Evolutionary conservation across 140 eudicot species (phyloP).

Genomic region (Anethum foeniculum): DNA sequence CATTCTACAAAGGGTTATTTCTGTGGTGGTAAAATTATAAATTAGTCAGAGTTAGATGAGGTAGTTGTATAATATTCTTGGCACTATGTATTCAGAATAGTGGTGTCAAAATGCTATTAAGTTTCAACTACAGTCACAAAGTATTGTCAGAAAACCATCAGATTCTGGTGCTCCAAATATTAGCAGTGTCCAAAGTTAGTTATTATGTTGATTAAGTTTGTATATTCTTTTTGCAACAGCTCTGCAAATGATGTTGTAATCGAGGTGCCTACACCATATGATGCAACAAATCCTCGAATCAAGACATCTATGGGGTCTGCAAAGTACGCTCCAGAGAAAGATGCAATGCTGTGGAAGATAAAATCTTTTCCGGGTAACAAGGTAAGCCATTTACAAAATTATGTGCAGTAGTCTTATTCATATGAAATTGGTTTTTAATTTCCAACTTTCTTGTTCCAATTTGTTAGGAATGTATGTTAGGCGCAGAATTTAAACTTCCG

Average conservation of each 20-base stretch:
- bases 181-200: not conserved
- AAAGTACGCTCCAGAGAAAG: conserved; percentile 55
- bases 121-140: not conserved
- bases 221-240: conserved; percentile 23
- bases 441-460: not conserved
- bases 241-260: conserved; percentile 52
- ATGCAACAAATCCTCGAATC: conserved; percentile 51
- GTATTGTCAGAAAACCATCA: not conserved
- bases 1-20: not conserved
- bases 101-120: not conserved
- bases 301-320: conserved; percentile 63
- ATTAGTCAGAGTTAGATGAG: not conserved
- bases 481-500: conserved; percentile 52
- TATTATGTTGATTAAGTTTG: not conserved
- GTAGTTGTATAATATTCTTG: not conserved
- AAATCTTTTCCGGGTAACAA: conserved; percentile 60
- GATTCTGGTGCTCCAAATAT: not conserved
- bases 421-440: not conserved
- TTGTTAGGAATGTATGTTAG: conserved; percentile 42
- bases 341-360: conserved; percentile 55
- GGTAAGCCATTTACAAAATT: conserved; percentile 21
- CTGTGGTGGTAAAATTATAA: not conserved
- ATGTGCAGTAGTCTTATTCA: conserved; percentile 1
- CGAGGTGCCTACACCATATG: conserved; percentile 52
- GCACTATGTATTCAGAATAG: not conserved